Conservation (phyloP, 1,139 yeast genomes). For the Pichia sorboxylosa region DNA sequence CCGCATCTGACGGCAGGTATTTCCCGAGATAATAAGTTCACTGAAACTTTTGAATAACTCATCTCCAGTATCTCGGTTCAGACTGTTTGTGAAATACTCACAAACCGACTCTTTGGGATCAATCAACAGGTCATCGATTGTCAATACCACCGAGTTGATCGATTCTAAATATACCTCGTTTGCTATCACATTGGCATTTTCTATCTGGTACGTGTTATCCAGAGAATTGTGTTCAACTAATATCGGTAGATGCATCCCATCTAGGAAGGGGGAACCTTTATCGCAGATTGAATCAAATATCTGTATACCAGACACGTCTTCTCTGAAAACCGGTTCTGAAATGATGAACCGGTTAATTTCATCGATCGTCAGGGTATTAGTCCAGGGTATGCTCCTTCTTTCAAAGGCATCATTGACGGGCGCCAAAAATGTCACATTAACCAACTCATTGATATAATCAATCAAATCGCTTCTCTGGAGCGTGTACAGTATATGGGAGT, state of each 20-base stretch:
- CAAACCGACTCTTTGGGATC: constrained; percentile 15
- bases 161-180: constrained; percentile 54
- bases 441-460: constrained; percentile 52
- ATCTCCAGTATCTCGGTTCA: constrained; percentile 10
- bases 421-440: constrained; percentile 68
- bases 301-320: constrained; percentile 20
- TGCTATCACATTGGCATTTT: constrained; percentile 46
- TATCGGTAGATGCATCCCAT: constrained; percentile 17
- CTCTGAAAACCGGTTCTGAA: constrained; percentile 18
- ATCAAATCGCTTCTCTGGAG: constrained; percentile 60
- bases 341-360: constrained; percentile 22
- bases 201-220: constrained; percentile 27
- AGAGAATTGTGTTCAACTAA: constrained; percentile 16
- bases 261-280: constrained; percentile 13
- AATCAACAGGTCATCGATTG: constrained; percentile 41
- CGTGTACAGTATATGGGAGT: constrained; percentile 53
- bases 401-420: constrained; percentile 77
- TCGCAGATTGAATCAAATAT: constrained; percentile 16
- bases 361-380: constrained; percentile 6
- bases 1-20: constrained; percentile 11
- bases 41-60: constrained; percentile 13
- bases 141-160: constrained; percentile 66
- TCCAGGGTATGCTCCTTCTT: constrained; percentile 3
- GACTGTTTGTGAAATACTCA: constrained; percentile 9
- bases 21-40: constrained; percentile 9